Base-by-base conservation (phyloP, 2,329 filamentous ascomycete species). In the Talaromyces islandicus region DNA sequence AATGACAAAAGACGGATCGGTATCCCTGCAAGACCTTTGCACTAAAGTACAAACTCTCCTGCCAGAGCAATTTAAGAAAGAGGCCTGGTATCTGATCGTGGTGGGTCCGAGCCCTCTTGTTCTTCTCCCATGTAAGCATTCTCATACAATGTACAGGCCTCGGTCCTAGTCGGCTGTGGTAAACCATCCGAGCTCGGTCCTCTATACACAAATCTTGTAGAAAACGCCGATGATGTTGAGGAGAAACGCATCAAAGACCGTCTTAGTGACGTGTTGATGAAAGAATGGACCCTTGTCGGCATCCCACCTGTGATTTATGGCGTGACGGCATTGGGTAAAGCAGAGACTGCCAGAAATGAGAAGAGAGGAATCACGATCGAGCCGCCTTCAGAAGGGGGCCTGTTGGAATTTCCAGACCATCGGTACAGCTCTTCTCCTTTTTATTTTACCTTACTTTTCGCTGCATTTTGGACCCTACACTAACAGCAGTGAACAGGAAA, bases 61-160 rank as follows among this genome's bases (percentile, higher is more conserved):
- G 19, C 65, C 69, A 9, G 63, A 66, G 27, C 64, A 95, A 81
- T 14, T 81, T 73, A 3, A 91, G 89, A 4, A 92, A 84, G 63
- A 83, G 80, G 69, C 80, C 71, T 60, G 81, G 82, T 66, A 82
- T 70, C 14, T 77, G 73, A 41, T 76, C 71, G 66, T 73, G 46
- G 75, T 77, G 58, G 66, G 72, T 66, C 72, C 69, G n/a, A 24
- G 35, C 17, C 12, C 17, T 14, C n/a, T 19, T 38, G 14, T 14
- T 10, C 14, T 9, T 11, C 29, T 29, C 32, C n/a, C n/a, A 55
- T 7, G 6, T 17, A 59, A 10, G 17, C 10, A 30, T 21, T 25
- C 24, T 35, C 10, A 48, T 12, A n/a, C 41, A 59, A 10, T 41
- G 1, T 11, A 30, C 7, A 70, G 68, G 68, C 67, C 46, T 65